phyloP scores from a whole-genome alignment of 495 filamentous ascomycete species.

The Neurospora tetrasperma region DNA sequence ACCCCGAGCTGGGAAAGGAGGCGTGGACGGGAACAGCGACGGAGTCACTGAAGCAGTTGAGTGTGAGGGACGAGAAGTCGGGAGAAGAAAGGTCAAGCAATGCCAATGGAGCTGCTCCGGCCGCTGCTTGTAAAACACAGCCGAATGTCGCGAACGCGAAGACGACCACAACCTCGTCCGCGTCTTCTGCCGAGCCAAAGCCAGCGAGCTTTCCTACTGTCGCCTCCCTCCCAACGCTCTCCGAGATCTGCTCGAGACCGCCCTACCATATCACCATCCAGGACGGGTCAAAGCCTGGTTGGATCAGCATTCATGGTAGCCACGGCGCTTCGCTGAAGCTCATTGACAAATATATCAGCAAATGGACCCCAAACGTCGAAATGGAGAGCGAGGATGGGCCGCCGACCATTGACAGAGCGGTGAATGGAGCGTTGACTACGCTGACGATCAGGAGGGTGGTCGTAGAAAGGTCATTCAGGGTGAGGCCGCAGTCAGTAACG shows the following conservation, averaged over 20 bases:
- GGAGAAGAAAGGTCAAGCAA: not conserved
- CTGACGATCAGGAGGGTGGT: not conserved
- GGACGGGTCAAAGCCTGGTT: not conserved
- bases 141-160: conserved; percentile 24
- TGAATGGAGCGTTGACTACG: not conserved
- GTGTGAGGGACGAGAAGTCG: conserved; percentile 4
- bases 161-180: not conserved
- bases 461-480: accelerated
- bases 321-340: conserved; percentile 31
- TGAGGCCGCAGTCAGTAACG: conserved; percentile 8
- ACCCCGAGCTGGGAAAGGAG: not conserved
- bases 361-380: not conserved
- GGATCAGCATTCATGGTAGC: conserved; percentile 27
- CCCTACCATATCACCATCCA: conserved; percentile 30
- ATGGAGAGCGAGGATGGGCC: not conserved
- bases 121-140: not conserved
- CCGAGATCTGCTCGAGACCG: conserved; percentile 26
- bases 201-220: conserved; percentile 20
- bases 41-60: not conserved
- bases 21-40: not conserved
- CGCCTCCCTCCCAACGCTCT: conserved; percentile 21
- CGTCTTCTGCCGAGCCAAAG: not conserved
- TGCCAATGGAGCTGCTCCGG: too few relatives aligned
- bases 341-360: not conserved
- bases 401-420: not conserved